Conservation (phyloP, 2,329 filamentous ascomycete species). For the Metarhizium humberi region DNA sequence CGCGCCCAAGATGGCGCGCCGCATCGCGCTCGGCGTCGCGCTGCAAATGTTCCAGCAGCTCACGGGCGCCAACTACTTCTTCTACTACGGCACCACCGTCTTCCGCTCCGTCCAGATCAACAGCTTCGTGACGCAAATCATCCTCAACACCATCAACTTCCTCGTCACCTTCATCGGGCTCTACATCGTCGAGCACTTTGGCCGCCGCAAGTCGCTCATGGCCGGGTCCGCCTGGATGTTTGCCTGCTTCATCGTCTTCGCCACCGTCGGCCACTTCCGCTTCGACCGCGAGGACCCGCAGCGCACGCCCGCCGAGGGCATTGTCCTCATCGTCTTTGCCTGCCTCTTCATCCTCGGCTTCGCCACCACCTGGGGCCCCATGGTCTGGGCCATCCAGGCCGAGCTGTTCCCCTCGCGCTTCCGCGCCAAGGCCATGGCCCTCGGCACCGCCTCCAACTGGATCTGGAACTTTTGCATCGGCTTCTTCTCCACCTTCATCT, state of each 20-base stretch:
- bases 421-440: constrained; percentile 49
- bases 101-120: constrained; percentile 39
- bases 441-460: constrained; percentile 56
- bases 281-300: constrained; percentile 27
- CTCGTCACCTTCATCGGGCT: constrained; percentile 57
- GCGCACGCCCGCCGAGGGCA: constrained; percentile 35
- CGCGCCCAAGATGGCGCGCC: constrained; percentile 54
- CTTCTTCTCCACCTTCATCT: constrained; percentile 77
- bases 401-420: constrained; percentile 58
- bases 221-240: constrained; percentile 53
- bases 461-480: constrained; percentile 65
- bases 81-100: constrained; percentile 52
- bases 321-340: constrained; percentile 54
- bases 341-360: constrained; percentile 57
- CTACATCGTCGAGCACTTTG: constrained; percentile 61
- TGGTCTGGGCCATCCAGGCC: constrained; percentile 55
- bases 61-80: constrained; percentile 59
- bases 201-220: constrained; percentile 54
- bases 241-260: constrained; percentile 50
- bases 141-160: constrained; percentile 59
- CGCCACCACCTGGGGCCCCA: constrained; percentile 58
- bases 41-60: constrained; percentile 61
- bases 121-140: constrained; percentile 58
- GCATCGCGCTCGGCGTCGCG: constrained; percentile 48
- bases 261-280: constrained; percentile 41